Percentiles rank a stretch among this genome's conserved stretches.
These are phyloP conservation scores for Pichia thaimueangensis DNA, from an alignment of 805 yeast species.

Conservation along the genomic window DNA sequence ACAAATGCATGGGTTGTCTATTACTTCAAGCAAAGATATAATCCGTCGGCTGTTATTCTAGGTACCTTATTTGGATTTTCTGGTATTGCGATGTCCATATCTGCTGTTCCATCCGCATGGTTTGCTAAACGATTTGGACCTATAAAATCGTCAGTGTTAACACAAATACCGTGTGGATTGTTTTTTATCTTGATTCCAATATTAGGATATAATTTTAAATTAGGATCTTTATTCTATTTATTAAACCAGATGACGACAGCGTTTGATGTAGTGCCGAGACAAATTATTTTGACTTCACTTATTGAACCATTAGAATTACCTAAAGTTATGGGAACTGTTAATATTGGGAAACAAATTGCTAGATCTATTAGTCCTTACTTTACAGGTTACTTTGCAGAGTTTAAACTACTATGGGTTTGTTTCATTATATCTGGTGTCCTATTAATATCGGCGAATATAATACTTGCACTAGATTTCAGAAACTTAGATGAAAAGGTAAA, in stretches of 20 bases:
- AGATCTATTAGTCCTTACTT: slow-evolving; percentile 75
- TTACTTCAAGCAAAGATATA: slow-evolving; percentile 58
- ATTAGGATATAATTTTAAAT: slow-evolving; percentile 27
- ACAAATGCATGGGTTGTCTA: slow-evolving; percentile 84
- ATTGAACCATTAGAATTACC: slow-evolving; percentile 61
- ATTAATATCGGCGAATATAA: slow-evolving; percentile 42
- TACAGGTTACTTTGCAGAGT: slow-evolving; percentile 67
- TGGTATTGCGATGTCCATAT: slow-evolving; percentile 54
- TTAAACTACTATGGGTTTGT: slow-evolving; percentile 40
- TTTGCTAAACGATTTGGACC: slow-evolving; percentile 70
- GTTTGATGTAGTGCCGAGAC: slow-evolving; percentile 93
- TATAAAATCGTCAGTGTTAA: slow-evolving; percentile 62
- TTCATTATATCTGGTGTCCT: slow-evolving; percentile 47
- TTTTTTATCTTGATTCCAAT: slow-evolving; percentile 52
- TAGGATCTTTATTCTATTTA: slow-evolving; percentile 47
- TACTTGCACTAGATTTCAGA: slow-evolving; percentile 38
- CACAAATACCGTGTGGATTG: slow-evolving; percentile 73
- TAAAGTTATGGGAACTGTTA: slow-evolving; percentile 76
- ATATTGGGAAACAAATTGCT: slow-evolving; percentile 80
- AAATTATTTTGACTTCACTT: slow-evolving; percentile 64
- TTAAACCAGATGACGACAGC: slow-evolving; percentile 59
- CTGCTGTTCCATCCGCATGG: slow-evolving; percentile 72
- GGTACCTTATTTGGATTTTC: slow-evolving; percentile 66
- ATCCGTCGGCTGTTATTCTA: slow-evolving; percentile 46
- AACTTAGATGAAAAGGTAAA: slow-evolving; percentile 31